Conservation (phyloP, 768 basidiomycete species). For the Trametes cingulata region DNA sequence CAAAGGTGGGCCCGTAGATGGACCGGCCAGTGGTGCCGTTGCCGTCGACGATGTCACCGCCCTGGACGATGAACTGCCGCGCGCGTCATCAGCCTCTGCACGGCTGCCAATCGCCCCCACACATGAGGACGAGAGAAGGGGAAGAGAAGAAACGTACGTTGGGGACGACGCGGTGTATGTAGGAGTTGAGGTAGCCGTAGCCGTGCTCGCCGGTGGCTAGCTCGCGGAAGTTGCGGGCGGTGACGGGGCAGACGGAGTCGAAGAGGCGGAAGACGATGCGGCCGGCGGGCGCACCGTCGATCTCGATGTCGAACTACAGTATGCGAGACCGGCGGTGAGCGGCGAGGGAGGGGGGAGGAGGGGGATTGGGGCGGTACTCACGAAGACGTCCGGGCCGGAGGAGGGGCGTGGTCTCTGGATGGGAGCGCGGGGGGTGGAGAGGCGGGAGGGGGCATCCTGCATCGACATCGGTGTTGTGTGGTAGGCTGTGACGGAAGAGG, state of each 20-base stretch:
- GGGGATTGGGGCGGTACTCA: neutral
- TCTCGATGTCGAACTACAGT: conserved; percentile 65
- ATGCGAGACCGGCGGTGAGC: neutral
- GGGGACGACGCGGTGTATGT: conserved; percentile 63
- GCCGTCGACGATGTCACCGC: conserved; percentile 39
- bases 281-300: conserved; percentile 60
- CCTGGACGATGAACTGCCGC: conserved; percentile 43
- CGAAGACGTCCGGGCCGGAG: conserved; percentile 31
- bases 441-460: neutral
- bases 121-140: neutral
- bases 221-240: conserved; percentile 79
- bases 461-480: neutral
- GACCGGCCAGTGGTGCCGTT: conserved; percentile 41
- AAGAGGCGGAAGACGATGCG: conserved; percentile 83
- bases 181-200: conserved; percentile 69
- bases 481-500: neutral
- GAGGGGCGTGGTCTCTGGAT: neutral
- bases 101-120: no score
- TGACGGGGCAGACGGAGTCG: conserved; percentile 82
- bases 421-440: neutral
- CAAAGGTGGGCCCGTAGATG: conserved; percentile 39
- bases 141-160: conserved; percentile 27
- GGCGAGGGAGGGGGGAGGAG: neutral
- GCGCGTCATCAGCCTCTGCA: no score
- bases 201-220: conserved; percentile 67